phyloP scores from a whole-genome alignment of 108 stramenopile species.

The Nitzschia sp. region DNA sequence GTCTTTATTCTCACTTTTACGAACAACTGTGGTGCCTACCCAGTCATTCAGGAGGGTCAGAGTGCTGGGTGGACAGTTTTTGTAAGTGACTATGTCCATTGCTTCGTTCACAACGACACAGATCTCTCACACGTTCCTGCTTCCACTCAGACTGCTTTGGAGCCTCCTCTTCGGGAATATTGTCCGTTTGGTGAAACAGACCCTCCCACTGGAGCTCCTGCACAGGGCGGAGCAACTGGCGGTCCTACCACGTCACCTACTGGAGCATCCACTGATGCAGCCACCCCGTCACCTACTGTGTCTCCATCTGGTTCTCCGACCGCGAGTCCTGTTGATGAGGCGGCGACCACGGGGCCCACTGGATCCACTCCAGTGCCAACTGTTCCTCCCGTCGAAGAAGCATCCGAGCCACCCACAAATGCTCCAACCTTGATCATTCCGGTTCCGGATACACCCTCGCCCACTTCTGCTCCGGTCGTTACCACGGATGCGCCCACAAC shows the following conservation, averaged over 20 bases:
- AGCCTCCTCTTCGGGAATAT: conserved; percentile 6
- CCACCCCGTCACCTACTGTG: not conserved
- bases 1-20: conserved; percentile 35
- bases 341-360: no score
- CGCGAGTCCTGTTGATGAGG: not conserved
- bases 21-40: conserved; percentile 32
- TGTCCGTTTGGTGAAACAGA: conserved; percentile 15
- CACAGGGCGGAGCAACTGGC: no score
- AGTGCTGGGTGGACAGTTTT: conserved; percentile 38
- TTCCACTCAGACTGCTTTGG: conserved; percentile 15
- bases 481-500: conserved; percentile 1
- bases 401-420: no score
- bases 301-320: conserved; percentile 5
- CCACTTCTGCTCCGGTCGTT: not conserved
- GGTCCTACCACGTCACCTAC: conserved; percentile 14
- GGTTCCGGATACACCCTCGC: not conserved
- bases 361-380: no score
- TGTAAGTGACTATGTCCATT: conserved; percentile 40
- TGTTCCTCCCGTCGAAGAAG: no score
- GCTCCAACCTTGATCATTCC: no score
- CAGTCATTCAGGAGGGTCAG: conserved; percentile 28
- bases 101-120: no score
- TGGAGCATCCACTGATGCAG: not conserved
- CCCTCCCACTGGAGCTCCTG: no score
- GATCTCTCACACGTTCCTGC: not conserved